Evolutionary conservation across 805 yeast genomes (phyloP).

Genomic region (Cyberlindnera petersonii): DNA sequence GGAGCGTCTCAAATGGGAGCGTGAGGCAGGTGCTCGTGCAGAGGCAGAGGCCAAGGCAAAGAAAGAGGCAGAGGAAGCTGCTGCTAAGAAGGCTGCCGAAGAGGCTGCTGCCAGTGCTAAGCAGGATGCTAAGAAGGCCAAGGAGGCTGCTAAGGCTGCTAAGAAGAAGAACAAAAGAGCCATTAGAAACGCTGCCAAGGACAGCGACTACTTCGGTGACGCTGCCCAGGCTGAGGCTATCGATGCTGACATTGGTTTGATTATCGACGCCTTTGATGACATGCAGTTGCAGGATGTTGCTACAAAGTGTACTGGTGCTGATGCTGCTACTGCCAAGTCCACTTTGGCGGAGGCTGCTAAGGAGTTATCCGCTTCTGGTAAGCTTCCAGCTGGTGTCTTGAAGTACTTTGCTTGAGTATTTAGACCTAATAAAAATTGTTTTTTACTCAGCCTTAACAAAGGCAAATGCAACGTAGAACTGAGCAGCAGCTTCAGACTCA

Average conservation of each 20-base stretch:
- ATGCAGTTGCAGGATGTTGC: constrained; percentile 73
- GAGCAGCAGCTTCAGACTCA: constrained; percentile 80
- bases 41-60: constrained; percentile 91
- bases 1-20: constrained; percentile 95
- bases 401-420: constrained; percentile 49
- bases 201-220: constrained; percentile 79
- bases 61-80: constrained; percentile 87
- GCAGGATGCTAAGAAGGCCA: constrained; percentile 87
- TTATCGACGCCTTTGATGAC: constrained; percentile 81
- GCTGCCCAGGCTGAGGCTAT: constrained; percentile 61
- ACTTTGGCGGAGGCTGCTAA: constrained; percentile 53
- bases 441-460: constrained; percentile 56
- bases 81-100: constrained; percentile 71
- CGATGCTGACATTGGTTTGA: constrained; percentile 74
- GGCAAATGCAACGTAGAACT: constrained; percentile 75
- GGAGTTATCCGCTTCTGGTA: constrained; percentile 50
- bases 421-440: no score
- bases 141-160: constrained; percentile 83
- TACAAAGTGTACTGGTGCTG: constrained; percentile 46
- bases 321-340: constrained; percentile 54
- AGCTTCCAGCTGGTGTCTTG: constrained; percentile 47
- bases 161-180: constrained; percentile 96
- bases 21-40: constrained; percentile 94
- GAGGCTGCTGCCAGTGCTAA: constrained; percentile 60
- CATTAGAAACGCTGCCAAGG: constrained; percentile 79